Evolutionary conservation across 306 rosid genomes (phyloP).

Genomic region (Cicer pinnatifidum): DNA sequence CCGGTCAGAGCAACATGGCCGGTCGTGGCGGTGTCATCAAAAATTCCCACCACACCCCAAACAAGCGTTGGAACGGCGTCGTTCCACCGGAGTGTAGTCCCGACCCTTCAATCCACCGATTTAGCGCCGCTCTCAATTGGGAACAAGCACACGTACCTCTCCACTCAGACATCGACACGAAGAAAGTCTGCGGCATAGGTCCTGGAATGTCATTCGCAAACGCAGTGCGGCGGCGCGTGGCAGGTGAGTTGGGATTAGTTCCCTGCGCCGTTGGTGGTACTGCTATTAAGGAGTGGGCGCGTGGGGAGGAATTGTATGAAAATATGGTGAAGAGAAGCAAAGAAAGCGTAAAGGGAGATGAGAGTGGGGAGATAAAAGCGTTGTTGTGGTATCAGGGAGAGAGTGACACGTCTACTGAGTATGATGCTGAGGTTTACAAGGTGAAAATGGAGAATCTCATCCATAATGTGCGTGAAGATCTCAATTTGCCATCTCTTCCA

Average conservation of each 20-base stretch:
- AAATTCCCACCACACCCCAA: slow-evolving; percentile 28
- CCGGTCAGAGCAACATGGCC: slow-evolving; percentile 94
- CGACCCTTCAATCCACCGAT: slow-evolving; percentile 62
- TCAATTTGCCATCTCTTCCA: slow-evolving; percentile 68
- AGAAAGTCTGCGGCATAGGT: slow-evolving; percentile 71
- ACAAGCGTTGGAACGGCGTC: slow-evolving; percentile 68
- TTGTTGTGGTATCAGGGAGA: slow-evolving; percentile 91
- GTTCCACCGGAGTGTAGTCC: slow-evolving; percentile 65
- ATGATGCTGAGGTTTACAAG: slow-evolving; percentile 64
- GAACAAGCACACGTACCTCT: slow-evolving; percentile 73
- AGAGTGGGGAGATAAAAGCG: slow-evolving; percentile 54
- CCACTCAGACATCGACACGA: slow-evolving; percentile 74
- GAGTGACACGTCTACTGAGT: slow-evolving; percentile 59
- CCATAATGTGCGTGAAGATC: slow-evolving; percentile 67
- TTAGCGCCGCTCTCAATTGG: slow-evolving; percentile 66
- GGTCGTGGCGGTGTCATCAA: slow-evolving; percentile 79
- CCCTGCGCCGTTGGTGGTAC: slow-evolving; percentile 94
- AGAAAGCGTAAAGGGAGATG: slow-evolving; percentile 55
- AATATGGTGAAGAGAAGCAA: slow-evolving; percentile 68
- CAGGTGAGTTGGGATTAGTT: slow-evolving; percentile 55
- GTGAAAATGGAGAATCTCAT: slow-evolving; percentile 66
- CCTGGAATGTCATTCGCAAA: slow-evolving; percentile 82
- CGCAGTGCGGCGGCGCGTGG: slow-evolving; percentile 51
- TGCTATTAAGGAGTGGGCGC: slow-evolving; percentile 89
- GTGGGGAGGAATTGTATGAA: slow-evolving; percentile 74